phyloP scores from a whole-genome alignment of 2,329 filamentous ascomycete genomes.

The Cercospora sesami region DNA sequence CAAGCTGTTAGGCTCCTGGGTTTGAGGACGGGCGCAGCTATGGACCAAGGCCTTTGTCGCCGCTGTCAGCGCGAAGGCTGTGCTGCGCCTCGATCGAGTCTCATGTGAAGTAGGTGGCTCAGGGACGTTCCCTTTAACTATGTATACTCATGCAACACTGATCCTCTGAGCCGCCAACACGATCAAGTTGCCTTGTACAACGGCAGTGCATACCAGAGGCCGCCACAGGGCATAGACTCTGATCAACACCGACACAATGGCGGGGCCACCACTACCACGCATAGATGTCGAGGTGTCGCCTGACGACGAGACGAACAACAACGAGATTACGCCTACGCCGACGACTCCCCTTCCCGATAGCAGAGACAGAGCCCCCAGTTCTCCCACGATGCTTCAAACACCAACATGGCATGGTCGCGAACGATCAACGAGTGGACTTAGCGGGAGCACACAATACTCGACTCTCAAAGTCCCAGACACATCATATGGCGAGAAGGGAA shows the following conservation, averaged over 20 bases:
- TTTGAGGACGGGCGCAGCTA: slow-evolving; percentile 12
- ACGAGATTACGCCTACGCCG: slow-evolving; percentile 22
- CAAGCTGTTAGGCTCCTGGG: slow-evolving; percentile 13
- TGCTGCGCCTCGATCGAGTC: slow-evolving; percentile 20
- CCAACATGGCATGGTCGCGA: slow-evolving; percentile 23
- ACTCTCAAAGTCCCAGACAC: slow-evolving; percentile 25
- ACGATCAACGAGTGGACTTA: slow-evolving; percentile 22
- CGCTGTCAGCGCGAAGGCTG: slow-evolving; percentile 4
- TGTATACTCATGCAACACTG: background rate
- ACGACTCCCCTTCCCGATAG: slow-evolving; percentile 17
- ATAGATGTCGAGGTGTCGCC: slow-evolving; percentile 26
- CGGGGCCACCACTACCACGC: slow-evolving; percentile 24
- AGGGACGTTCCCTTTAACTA: background rate
- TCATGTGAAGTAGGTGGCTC: slow-evolving; percentile 14
- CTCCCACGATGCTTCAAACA: slow-evolving; percentile 23
- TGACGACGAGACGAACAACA: slow-evolving; percentile 18
- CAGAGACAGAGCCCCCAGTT: slow-evolving; percentile 16
- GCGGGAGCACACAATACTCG: slow-evolving; percentile 26
- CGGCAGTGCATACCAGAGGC: slow-evolving; percentile 10
- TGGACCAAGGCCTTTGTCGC: slow-evolving; percentile 13
- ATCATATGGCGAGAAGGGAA: slow-evolving; percentile 23
- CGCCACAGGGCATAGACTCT: background rate
- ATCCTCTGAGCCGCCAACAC: background rate
- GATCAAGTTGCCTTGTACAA: background rate
- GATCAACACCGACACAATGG: slow-evolving; percentile 19